These are phyloP conservation scores for Coprinellus aureogranulatus DNA, from an alignment of 768 basidiomycete species.

Conservation along the genomic window DNA sequence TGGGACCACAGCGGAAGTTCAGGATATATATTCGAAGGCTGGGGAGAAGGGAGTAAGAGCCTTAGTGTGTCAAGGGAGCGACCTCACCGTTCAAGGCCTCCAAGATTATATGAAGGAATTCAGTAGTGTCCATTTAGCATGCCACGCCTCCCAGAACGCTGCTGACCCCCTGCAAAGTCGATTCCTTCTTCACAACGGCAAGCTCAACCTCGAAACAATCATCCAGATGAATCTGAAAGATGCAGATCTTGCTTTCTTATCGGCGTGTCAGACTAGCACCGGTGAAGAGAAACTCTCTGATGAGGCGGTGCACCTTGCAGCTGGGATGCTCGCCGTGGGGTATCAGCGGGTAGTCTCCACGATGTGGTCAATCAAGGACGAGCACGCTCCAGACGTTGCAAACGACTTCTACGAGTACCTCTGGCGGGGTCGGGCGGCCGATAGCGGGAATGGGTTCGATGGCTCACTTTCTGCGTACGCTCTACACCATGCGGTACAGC, in stretches of 20 bases:
- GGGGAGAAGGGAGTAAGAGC: neutral
- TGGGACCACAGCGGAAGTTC: conserved; percentile 7
- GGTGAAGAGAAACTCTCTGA: neutral
- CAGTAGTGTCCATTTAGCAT: conserved; percentile 31
- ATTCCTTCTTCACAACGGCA: neutral
- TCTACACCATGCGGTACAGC: conserved; percentile 13
- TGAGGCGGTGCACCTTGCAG: neutral
- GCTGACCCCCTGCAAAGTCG: conserved; percentile 11
- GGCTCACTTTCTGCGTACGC: conserved; percentile 14
- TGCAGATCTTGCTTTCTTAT: neutral
- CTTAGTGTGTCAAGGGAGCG: conserved; percentile 16
- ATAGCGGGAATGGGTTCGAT: neutral
- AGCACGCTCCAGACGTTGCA: conserved; percentile 28
- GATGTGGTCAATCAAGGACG: conserved; percentile 38
- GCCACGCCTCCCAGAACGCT: conserved; percentile 28
- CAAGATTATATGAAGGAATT: conserved; percentile 10
- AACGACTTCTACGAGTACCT: conserved; percentile 25
- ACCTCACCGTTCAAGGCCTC: conserved; percentile 12
- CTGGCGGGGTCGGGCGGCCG: neutral
- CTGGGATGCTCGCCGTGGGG: neutral
- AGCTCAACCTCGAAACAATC: neutral
- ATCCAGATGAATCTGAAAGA: neutral
- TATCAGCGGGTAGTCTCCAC: conserved; percentile 11
- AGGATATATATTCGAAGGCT: neutral
- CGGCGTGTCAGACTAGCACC: conserved; percentile 1